phyloP scores from a whole-genome alignment of 208 protist genomes.

The Trypanosomatidae sp. region DNA sequence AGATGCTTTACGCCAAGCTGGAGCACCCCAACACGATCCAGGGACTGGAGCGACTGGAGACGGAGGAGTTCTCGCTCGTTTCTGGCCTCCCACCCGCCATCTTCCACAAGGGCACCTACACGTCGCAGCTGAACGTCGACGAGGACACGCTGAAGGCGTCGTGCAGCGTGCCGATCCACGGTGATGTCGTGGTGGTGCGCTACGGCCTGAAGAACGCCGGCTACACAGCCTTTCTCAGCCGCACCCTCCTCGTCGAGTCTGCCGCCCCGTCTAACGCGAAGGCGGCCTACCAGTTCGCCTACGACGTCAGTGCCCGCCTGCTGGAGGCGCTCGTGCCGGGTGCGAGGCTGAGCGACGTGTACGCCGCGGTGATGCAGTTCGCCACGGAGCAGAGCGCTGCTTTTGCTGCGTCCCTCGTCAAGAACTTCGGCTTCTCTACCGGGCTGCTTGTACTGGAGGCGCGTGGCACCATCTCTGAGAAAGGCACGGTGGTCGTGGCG shows the following conservation, averaged over 20 bases:
- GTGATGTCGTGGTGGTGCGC: slow-evolving; percentile 75
- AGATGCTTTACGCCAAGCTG: slow-evolving; percentile 66
- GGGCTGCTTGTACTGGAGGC: slow-evolving; percentile 82
- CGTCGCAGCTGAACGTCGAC: slow-evolving; percentile 59
- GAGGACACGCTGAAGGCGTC: slow-evolving; percentile 30
- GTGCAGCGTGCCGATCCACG: slow-evolving; percentile 40
- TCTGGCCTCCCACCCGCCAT: slow-evolving; percentile 65
- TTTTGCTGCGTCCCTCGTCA: slow-evolving; percentile 50
- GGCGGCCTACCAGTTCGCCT: slow-evolving; percentile 76
- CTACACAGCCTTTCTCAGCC: slow-evolving; percentile 78
- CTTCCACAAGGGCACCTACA: slow-evolving; percentile 78
- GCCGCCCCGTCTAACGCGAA: slow-evolving; percentile 60
- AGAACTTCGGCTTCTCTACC: slow-evolving; percentile 80
- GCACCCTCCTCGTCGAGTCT: slow-evolving; percentile 74
- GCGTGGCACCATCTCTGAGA: slow-evolving; percentile 82
- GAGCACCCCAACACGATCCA: slow-evolving; percentile 69
- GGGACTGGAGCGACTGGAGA: slow-evolving; percentile 59
- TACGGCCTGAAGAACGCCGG: slow-evolving; percentile 77
- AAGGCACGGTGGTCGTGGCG: slow-evolving; percentile 55
- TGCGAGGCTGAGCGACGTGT: slow-evolving; percentile 60
- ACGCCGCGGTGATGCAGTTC: slow-evolving; percentile 44
- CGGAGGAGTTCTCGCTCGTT: slow-evolving; percentile 64
- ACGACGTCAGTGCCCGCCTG: slow-evolving; percentile 68
- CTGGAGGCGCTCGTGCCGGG: slow-evolving; percentile 60
- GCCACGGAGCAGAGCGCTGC: slow-evolving; percentile 41